Evolutionary conservation across 2,329 filamentous ascomycete species (phyloP), one percentile per base, ranked within the genome.

Genomic region (Penicillium sp.): DNA sequence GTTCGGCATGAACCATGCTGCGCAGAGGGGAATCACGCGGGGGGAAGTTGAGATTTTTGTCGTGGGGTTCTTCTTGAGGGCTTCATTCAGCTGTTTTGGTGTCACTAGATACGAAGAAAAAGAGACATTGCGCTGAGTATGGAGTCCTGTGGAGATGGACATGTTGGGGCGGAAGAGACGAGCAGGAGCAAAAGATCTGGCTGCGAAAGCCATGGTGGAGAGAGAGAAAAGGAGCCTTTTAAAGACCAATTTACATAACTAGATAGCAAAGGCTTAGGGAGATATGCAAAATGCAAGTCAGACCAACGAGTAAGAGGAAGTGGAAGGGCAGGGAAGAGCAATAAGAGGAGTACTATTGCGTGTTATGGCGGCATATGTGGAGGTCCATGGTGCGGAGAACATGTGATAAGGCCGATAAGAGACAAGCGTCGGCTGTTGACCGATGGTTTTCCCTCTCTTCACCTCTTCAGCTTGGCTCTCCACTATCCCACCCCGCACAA

Each of bases 1-100:
- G 74, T 96, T 97, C 61, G 94, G 94, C 61, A 99, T 84, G 72
- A 97, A 99, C 94, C 94, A 99, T 25, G 91, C 84, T 46, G 92
- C 94, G 76, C 92, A 97, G 41, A 99, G 82, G 3, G 94, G 90
- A 53, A 99, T 87, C 43, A 95, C 88, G 64, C 90, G 87, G 1
- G 93, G 89, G 13, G 91, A 86, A 43, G 90, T 89, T 59, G 90
- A 91, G 67, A 93, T 89, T 60, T 88, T 86, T 52, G 88, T 89
- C 13, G 88, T 84, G 4, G 91, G 84, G 74, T 93, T 95, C 77
- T 88, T 89, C 75, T 89, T 87, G 50, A 99, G 82, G 50, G 92
- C 92, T 63, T 89, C 84, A 70, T 88, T 78, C 56, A 97, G 87
- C 76, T 97, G 88, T 60, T 86, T 84, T 0, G 94, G 93, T 2